Evolutionary conservation across 2,329 filamentous ascomycete genomes (phyloP), one percentile per base, ranked within the genome.

Genomic region (Cordyceps javanica): DNA sequence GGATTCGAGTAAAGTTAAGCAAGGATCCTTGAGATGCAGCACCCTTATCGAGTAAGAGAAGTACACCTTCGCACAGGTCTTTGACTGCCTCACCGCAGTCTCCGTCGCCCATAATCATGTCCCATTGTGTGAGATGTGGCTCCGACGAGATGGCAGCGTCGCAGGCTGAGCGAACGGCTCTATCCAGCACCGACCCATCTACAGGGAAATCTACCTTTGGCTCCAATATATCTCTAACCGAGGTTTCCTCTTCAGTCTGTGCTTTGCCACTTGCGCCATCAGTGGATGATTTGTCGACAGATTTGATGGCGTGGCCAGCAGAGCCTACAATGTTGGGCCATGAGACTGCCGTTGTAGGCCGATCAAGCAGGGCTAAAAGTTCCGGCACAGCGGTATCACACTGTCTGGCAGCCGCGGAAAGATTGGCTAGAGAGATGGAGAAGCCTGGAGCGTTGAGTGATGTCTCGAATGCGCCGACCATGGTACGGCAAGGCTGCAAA

Each of bases 371-470:
- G 7, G 36, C 30, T 10, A 50, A 5, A 8, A 50, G 46, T n/a
- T 14, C n/a, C 1, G 73, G 74, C 26, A 67, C 68, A 0, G 75
- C 75, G 66, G 80, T 81, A 1, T 69, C 61, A 64, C 73, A 77
- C 59, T 73, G 73, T 52, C 66, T 65, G 0, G 79, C 74, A 0
- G 77, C 75, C 0, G 74, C 75, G 0, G 78, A 77, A 26, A 84
- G 67, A 67, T 86, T 88, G 63, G 88, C 72, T 45, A 90, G 64
- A 2, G 85, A 87, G 3, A 89, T 78, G 13, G 83, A 87, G 66
- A 90, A 90, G 0, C 86, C 87, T 0, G 86, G 80, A 0, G 85
- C 87, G 61, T 90, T 89, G 63, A 90, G 77, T 13, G 85, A 88
- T 0, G 87, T 89, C 78, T 89, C 87, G 54, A 86, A 79, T 23